Evolutionary conservation across 139 green algal species (phyloP).

Genomic region (Picochlorum sp.): DNA sequence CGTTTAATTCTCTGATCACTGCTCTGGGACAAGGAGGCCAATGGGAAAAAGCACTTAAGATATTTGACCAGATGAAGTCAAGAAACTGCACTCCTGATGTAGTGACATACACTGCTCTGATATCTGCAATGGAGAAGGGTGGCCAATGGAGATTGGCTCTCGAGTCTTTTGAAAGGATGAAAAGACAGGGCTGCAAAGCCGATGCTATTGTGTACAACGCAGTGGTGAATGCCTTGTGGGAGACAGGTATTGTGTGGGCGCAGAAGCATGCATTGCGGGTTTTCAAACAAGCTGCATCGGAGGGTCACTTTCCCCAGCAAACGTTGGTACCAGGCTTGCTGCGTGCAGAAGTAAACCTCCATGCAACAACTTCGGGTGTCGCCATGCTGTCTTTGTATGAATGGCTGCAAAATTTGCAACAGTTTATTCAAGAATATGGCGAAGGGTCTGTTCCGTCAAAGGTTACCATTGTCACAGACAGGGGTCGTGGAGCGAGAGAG

Average conservation of each 20-base stretch:
- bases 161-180: slow-evolving; percentile 25
- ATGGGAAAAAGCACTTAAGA: slow-evolving; percentile 66
- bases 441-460: slow-evolving; percentile 12
- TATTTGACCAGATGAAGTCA: slow-evolving; percentile 76
- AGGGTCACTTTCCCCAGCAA: slow-evolving; percentile 52
- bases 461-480: slow-evolving; percentile 36
- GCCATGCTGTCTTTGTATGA: slow-evolving; percentile 71
- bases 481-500: slow-evolving; percentile 49
- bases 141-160: slow-evolving; percentile 33
- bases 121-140: slow-evolving; percentile 49
- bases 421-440: slow-evolving; percentile 9
- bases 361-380: slow-evolving; percentile 74
- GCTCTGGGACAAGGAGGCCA: slow-evolving; percentile 29
- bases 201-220: slow-evolving; percentile 83
- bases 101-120: slow-evolving; percentile 69
- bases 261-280: slow-evolving; percentile 40
- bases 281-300: slow-evolving; percentile 27
- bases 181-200: slow-evolving; percentile 11
- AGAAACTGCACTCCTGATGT: slow-evolving; percentile 64
- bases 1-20: slow-evolving; percentile 32
- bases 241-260: slow-evolving; percentile 69
- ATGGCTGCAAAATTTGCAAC: slow-evolving; percentile 60
- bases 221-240: slow-evolving; percentile 73
- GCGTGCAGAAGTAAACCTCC: slow-evolving; percentile 62
- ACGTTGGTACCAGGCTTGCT: slow-evolving; percentile 24